Evolutionary conservation across 257 asterid genomes (phyloP).

Genomic region (Verbena officinalis): DNA sequence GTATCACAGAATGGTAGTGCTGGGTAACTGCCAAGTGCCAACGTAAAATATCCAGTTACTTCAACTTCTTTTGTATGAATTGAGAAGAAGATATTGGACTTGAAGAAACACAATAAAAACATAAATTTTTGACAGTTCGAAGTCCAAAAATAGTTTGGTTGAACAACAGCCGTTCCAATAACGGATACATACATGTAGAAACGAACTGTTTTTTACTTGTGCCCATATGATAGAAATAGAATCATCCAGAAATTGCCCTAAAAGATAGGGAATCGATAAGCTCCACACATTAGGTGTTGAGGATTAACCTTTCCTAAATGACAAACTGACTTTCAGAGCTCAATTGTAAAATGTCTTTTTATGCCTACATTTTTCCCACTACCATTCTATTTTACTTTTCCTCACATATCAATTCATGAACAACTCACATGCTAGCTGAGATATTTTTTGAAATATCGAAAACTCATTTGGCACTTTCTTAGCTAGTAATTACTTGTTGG

Average conservation of each 20-base stretch:
- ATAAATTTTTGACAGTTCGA: background rate
- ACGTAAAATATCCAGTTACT: no score
- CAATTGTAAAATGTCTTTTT: constrained; percentile 19
- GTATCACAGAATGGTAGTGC: no score
- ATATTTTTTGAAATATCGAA: constrained; percentile 6
- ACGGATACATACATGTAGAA: background rate
- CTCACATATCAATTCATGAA: constrained; percentile 25
- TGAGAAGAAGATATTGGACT: no score
- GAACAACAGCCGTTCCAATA: background rate
- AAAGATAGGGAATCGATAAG: constrained; percentile 37
- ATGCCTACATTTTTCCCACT: background rate
- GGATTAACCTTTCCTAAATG: constrained; percentile 8
- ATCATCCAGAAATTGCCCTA: constrained; percentile 19
- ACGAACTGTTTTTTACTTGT: background rate
- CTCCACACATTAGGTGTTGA: constrained; percentile 35
- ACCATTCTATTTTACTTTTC: no score
- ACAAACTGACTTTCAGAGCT: constrained; percentile 26
- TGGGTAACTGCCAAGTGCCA: no score
- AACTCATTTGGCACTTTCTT: background rate
- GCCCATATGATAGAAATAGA: background rate
- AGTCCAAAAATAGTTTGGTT: background rate
- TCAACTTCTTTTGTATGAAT: no score
- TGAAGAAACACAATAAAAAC: background rate
- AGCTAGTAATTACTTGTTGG: background rate
- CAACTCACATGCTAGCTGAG: constrained; percentile 35